A percentile compares a stretch with the other conserved stretches of the same genome.
phyloP scores from a whole-genome alignment of 163 green algal genomes.

The Prototheca wickerhamii region DNA sequence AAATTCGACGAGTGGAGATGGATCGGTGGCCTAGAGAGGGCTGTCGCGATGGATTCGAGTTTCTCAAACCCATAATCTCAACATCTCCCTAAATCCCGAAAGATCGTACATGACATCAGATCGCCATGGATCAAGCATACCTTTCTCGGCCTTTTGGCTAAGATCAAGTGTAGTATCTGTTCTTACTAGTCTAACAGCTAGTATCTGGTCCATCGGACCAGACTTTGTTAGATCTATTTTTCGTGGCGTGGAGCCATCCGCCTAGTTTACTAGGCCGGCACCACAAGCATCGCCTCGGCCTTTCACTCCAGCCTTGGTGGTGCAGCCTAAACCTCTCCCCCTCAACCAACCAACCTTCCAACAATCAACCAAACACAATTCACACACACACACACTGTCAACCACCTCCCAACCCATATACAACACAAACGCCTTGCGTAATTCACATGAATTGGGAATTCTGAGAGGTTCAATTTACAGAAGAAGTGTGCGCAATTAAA shows the following conservation, averaged over 20 bases:
- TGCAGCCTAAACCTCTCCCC: neutral
- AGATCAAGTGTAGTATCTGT: conserved; percentile 99
- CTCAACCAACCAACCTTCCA: neutral
- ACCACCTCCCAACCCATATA: too few species aligned
- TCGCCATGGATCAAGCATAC: conserved; percentile 47
- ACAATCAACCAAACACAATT: neutral
- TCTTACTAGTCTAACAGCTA: conserved; percentile 56
- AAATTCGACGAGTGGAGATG: too few species aligned
- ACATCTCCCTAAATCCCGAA: too few species aligned
- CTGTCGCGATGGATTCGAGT: too few species aligned
- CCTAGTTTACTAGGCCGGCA: conserved; percentile 3
- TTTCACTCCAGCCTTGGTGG: neutral
- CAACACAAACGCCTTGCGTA: too few species aligned
- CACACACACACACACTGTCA: neutral
- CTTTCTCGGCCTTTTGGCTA: conserved; percentile 97
- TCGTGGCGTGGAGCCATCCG: conserved; percentile 5
- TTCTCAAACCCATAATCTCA: too few species aligned
- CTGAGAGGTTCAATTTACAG: too few species aligned
- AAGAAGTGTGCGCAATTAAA: too few species aligned
- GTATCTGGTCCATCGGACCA: conserved; percentile 17
- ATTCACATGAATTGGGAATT: too few species aligned
- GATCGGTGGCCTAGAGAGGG: too few species aligned
- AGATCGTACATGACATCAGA: too few species aligned
- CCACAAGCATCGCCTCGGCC: conserved; percentile 13
- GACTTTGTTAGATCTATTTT: conserved; percentile 28